These are phyloP conservation scores for Lepiota brunneoincarnata DNA, from an alignment of 768 basidiomycete genomes.

Conservation along the genomic window DNA sequence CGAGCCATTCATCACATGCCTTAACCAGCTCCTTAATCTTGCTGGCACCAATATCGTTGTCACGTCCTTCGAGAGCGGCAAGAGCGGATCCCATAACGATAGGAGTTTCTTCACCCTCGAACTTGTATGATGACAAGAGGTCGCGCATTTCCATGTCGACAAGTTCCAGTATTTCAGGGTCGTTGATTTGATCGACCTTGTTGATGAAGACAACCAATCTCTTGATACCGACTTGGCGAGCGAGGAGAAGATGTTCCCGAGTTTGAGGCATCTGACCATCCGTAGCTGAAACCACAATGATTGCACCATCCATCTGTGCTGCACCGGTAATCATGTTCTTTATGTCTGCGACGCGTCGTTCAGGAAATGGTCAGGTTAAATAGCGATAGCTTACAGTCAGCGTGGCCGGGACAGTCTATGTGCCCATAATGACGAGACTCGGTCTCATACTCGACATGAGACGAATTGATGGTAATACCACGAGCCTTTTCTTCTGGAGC, in stretches of 20 bases:
- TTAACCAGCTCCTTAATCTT: slow-evolving; percentile 83
- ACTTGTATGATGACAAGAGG: slow-evolving; percentile 86
- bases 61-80: slow-evolving; percentile 86
- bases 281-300: slow-evolving; percentile 95
- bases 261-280: slow-evolving; percentile 99
- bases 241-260: slow-evolving; percentile 94
- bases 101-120: slow-evolving; percentile 97
- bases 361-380: slow-evolving; percentile 4
- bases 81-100: slow-evolving; percentile 97
- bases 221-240: slow-evolving; percentile 97
- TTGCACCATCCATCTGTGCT: slow-evolving; percentile 95
- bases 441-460: slow-evolving; percentile 99
- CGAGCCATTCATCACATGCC: slow-evolving; percentile 92
- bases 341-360: slow-evolving; percentile 54
- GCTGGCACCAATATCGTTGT: slow-evolving; percentile 72
- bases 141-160: slow-evolving; percentile 99
- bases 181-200: slow-evolving; percentile 96
- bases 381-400: slow-evolving; percentile 67
- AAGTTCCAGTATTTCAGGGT: slow-evolving; percentile 98
- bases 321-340: slow-evolving; percentile 99
- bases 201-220: slow-evolving; percentile 99
- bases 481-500: slow-evolving; percentile 99
- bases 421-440: slow-evolving; percentile 89
- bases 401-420: slow-evolving; percentile 96
- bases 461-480: slow-evolving; percentile 98